phyloP scores from a whole-genome alignment of 129 eudicot species.

The Flaveria brownii region DNA sequence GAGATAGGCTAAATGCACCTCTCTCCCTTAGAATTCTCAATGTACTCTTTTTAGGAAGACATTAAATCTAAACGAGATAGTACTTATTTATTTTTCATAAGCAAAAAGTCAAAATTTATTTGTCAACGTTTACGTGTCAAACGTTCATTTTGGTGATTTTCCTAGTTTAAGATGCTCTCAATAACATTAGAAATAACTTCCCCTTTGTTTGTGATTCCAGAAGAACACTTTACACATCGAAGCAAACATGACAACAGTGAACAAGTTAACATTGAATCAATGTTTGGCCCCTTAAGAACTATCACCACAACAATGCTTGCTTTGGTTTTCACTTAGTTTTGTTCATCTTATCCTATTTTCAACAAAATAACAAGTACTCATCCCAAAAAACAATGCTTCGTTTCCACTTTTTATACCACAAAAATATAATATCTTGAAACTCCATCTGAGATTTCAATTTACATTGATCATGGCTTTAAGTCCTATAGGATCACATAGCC shows the following conservation, averaged over 20 bases:
- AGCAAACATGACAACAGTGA: constrained; percentile 10
- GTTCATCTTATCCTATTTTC: constrained; percentile 13
- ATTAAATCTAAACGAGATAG: too few species aligned
- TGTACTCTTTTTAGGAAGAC: too few species aligned
- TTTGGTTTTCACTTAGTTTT: constrained; percentile 36
- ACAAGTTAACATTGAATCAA: not conserved
- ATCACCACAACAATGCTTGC: constrained; percentile 40
- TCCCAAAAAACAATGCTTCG: constrained; percentile 3
- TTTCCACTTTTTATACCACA: constrained; percentile 12
- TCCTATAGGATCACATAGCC: constrained; percentile 44
- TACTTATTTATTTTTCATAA: too few species aligned
- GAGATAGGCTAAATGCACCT: too few species aligned
- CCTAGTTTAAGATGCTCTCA: not conserved
- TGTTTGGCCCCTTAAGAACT: constrained; percentile 8
- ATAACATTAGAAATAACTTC: not conserved
- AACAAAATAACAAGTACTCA: constrained; percentile 12
- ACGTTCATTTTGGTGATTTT: too few species aligned
- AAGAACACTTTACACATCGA: not conserved
- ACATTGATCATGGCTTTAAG: constrained; percentile 35
- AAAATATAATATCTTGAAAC: constrained; percentile 18
- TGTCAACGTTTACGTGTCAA: too few species aligned
- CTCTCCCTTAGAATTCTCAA: too few species aligned
- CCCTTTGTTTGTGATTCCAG: not conserved
- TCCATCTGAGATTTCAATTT: not conserved
- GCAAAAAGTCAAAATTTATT: too few species aligned